These are phyloP conservation scores for Phytopythium cucurbitacearum DNA, from an alignment of 352 stramenopile genomes.

Conservation along the genomic window DNA sequence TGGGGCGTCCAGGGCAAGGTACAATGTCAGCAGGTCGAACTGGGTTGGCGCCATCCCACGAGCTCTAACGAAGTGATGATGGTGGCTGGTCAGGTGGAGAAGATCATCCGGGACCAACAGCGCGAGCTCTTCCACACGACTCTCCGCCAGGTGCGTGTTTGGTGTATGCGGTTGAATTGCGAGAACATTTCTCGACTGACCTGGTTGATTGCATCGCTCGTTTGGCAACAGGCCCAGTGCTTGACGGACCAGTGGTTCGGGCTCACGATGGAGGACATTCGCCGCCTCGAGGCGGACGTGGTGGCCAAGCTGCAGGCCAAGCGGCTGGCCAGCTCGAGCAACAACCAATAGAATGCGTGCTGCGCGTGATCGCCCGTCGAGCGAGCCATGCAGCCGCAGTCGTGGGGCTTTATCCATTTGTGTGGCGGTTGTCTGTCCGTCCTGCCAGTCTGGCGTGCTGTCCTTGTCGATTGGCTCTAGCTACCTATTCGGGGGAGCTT, in stretches of 20 bases:
- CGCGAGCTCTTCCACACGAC: conserved; percentile 78
- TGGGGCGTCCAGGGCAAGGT: conserved; percentile 81
- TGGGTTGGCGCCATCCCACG: too few relatives aligned
- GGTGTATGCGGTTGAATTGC: conserved; percentile 2
- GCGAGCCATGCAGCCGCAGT: background rate
- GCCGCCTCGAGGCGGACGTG: conserved; percentile 66
- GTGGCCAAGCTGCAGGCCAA: conserved; percentile 77
- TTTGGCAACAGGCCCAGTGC: conserved; percentile 50
- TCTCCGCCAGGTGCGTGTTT: conserved; percentile 22
- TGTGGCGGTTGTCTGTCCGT: too few relatives aligned
- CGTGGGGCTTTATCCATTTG: too few relatives aligned
- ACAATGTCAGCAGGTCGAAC: background rate
- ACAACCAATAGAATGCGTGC: conserved; percentile 29
- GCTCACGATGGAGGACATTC: conserved; percentile 83
- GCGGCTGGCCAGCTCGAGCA: conserved; percentile 36
- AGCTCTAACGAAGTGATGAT: too few relatives aligned
- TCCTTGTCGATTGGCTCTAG: too few relatives aligned
- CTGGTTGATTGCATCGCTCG: background rate
- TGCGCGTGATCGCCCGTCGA: background rate
- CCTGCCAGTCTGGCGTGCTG: too few relatives aligned
- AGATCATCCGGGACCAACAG: conserved; percentile 80
- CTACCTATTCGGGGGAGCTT: too few relatives aligned
- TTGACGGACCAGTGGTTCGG: conserved; percentile 81
- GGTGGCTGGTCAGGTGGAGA: conserved; percentile 37
- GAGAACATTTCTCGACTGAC: too few relatives aligned